phyloP scores from a whole-genome alignment of 805 yeast species.

The Cyberlindnera xishuangbannaensis region DNA sequence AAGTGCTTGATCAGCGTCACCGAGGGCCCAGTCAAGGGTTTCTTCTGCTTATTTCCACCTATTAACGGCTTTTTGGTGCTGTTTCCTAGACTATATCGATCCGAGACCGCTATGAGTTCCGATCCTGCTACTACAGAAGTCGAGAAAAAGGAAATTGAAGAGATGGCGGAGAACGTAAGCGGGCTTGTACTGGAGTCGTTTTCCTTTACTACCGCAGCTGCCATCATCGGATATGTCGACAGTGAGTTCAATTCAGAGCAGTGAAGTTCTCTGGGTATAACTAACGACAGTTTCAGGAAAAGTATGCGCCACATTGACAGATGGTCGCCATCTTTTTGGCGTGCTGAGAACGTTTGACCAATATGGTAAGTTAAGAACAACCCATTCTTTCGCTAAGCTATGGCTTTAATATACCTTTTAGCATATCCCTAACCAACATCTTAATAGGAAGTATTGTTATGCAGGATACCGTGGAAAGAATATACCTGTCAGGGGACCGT shows the following conservation, averaged over 20 bases:
- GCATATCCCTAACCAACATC: too few species aligned
- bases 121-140: too few species aligned
- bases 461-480: conserved; percentile 86
- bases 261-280: background rate
- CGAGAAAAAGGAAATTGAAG: conserved; percentile 18
- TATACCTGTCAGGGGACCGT: conserved; percentile 51
- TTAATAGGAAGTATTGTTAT: conserved; percentile 87
- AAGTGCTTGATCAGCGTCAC: too few species aligned
- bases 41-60: too few species aligned
- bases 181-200: conserved; percentile 72
- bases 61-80: too few species aligned
- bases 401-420: too few species aligned
- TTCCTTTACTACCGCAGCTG: conserved; percentile 84
- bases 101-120: too few species aligned
- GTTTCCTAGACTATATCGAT: too few species aligned
- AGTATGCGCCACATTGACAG: conserved; percentile 80
- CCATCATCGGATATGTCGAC: conserved; percentile 83
- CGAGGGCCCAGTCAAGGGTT: too few species aligned
- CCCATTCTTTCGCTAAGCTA: too few species aligned
- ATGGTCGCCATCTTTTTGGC: conserved; percentile 85
- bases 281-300: conserved; percentile 31
- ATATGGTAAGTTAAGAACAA: too few species aligned
- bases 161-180: conserved; percentile 35
- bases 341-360: conserved; percentile 93
- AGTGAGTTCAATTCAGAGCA: too few species aligned